A percentile compares a stretch with the other conserved stretches of the same genome.
phyloP scores from a whole-genome alignment of 805 yeast genomes.

The Kluyveromyces lactis region DNA sequence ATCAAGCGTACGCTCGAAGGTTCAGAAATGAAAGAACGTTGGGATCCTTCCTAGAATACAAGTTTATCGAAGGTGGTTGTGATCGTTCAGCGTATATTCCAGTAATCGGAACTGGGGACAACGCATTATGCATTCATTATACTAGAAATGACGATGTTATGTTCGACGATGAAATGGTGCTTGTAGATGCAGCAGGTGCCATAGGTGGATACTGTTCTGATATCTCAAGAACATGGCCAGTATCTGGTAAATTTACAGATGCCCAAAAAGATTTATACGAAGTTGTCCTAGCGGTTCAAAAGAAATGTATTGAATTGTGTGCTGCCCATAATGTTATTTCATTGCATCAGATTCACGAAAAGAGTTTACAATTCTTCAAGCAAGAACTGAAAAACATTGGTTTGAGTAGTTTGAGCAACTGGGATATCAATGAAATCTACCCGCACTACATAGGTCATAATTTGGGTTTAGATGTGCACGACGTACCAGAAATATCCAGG shows the following conservation, averaged over 20 bases:
- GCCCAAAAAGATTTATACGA: constrained; percentile 84
- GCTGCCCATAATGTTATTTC: constrained; percentile 44
- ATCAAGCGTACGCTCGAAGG: constrained; percentile 64
- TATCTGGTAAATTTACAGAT: constrained; percentile 58
- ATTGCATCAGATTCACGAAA: constrained; percentile 66
- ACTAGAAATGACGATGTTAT: constrained; percentile 84
- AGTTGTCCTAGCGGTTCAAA: constrained; percentile 79
- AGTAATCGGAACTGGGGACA: constrained; percentile 90
- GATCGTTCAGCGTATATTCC: constrained; percentile 87
- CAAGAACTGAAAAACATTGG: constrained; percentile 69
- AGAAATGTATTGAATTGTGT: constrained; percentile 66
- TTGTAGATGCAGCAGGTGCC: constrained; percentile 93
- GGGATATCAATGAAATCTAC: constrained; percentile 52
- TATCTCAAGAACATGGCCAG: constrained; percentile 96
- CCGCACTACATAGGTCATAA: constrained; percentile 97
- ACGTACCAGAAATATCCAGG: constrained; percentile 58
- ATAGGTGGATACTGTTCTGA: constrained; percentile 94
- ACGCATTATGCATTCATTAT: constrained; percentile 88
- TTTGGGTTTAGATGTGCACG: constrained; percentile 87
- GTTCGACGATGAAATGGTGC: constrained; percentile 68
- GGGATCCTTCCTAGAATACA: constrained; percentile 72
- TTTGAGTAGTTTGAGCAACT: constrained; percentile 40
- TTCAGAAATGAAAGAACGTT: constrained; percentile 70
- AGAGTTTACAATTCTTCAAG: constrained; percentile 51
- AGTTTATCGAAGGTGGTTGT: constrained; percentile 81